Percentiles rank a stretch among this genome's conserved stretches.
Conservation (phyloP, 345 rosid genomes). For the Xanthoceras sorbifolium region DNA sequence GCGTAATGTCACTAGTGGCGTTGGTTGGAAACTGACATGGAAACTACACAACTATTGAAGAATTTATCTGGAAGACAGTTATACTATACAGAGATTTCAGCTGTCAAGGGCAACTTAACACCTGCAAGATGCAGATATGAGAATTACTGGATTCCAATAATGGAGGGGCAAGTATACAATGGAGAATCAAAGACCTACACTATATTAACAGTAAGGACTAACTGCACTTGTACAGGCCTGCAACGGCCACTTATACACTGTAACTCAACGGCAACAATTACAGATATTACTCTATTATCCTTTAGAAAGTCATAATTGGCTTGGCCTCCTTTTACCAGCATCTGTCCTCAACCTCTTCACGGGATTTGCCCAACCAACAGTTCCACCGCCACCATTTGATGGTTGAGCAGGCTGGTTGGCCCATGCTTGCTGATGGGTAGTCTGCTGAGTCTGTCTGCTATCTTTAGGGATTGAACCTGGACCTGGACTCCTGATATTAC, state of each 20-base stretch:
- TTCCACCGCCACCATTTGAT: constrained; percentile 54
- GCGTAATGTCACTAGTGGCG: no score
- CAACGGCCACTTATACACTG: constrained; percentile 22
- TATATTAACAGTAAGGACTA: constrained; percentile 33
- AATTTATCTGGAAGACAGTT: background rate
- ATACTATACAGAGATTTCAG: background rate
- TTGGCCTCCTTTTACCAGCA: constrained; percentile 87
- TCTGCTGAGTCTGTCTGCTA: constrained; percentile 45
- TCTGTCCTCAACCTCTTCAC: constrained; percentile 96
- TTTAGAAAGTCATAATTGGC: constrained; percentile 59
- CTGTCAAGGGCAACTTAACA: background rate
- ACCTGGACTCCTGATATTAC: constrained; percentile 59
- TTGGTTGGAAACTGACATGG: background rate
- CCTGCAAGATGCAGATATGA: constrained; percentile 31
- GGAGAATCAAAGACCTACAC: constrained; percentile 35
- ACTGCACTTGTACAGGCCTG: constrained; percentile 33
- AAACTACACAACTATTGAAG: background rate
- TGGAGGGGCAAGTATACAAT: constrained; percentile 29
- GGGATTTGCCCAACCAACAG: constrained; percentile 98
- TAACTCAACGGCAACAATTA: constrained; percentile 21
- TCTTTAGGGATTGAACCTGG: constrained; percentile 57
- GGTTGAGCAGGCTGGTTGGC: constrained; percentile 64
- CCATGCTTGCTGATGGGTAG: constrained; percentile 68
- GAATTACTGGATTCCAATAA: constrained; percentile 30
- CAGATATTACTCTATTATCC: constrained; percentile 22